A percentile compares a stretch with the other conserved stretches of the same genome.
These are phyloP conservation scores for Talaromyces piceae DNA, from an alignment of 2,329 filamentous ascomycete genomes.

Conservation along the genomic window DNA sequence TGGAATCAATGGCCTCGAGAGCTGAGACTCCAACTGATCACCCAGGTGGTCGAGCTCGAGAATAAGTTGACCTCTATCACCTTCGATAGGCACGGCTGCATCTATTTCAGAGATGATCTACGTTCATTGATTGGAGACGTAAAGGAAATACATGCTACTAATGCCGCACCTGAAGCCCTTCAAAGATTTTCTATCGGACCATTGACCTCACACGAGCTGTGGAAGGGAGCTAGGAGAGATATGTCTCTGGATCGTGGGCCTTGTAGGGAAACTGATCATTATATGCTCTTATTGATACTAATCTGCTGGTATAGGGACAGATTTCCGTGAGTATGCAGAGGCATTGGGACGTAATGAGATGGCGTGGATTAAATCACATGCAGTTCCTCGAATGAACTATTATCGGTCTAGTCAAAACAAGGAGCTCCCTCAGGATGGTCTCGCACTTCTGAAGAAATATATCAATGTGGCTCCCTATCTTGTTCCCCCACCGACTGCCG, in stretches of 20 bases:
- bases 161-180: conserved; percentile 13
- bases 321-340: conserved; percentile 23
- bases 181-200: conserved; percentile 32
- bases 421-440: conserved; percentile 18
- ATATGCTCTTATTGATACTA: conserved; percentile 7
- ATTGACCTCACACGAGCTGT: conserved; percentile 24
- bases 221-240: conserved; percentile 23
- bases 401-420: conserved; percentile 9
- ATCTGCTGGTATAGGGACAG: conserved; percentile 20
- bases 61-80: conserved; percentile 23
- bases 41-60: conserved; percentile 22
- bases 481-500: conserved; percentile 19
- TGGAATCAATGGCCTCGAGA: conserved; percentile 25
- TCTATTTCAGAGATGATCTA: conserved; percentile 19
- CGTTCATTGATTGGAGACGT: conserved; percentile 1
- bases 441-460: conserved; percentile 19
- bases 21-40: conserved; percentile 18
- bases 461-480: conserved; percentile 14
- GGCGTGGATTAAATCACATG: conserved; percentile 1
- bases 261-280: conserved; percentile 23
- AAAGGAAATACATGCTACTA: too few species aligned
- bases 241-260: conserved; percentile 29
- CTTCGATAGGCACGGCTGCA: conserved; percentile 20
- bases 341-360: conserved; percentile 11
- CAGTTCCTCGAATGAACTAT: conserved; percentile 3